Base-by-base conservation (phyloP, 441 rosid species). In the Adansonia gregorii region DNA sequence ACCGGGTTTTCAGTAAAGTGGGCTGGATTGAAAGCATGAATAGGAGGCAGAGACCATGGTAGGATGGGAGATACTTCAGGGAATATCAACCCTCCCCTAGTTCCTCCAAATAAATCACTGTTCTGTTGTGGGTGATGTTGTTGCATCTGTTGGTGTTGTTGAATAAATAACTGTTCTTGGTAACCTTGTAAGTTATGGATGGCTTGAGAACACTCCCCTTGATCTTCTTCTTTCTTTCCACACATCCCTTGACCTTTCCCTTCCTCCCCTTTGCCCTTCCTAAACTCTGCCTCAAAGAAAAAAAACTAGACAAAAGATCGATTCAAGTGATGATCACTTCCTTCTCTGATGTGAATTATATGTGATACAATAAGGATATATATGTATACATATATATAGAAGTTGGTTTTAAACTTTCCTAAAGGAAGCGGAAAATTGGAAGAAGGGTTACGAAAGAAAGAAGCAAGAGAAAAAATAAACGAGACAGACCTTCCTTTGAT, bases 111-210 rank as follows among this genome's bases (percentile, higher is more conserved):
- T 7, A 86, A 75, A 69, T 87, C 92, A 74, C 73, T 67, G 45
- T 9, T 75, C 75, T 87, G 77, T 15, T 61, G 66, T 24, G 24
- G 66, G 39, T 35, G 39, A 35, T 35, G 39, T 6, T 60, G 66
- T 15, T 89, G 92, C 80, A 85, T 82, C 80, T 89, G 92, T 76
- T 89, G 88, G 73, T 66, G 70, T 71, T 83, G 83, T 49, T 77
- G 87, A 65, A 91, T 84, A 78, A 90, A 72, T 27, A 90, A 86
- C 79, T 90, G 90, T 58, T 90, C 91, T 84, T 88, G 97, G 83
- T 87, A 94, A 63, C 83, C 83, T 83, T 91, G 94, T 20, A 89
- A 80, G 88, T 86, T 87, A 74, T 88, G 92, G 77, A 88, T 75
- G 12, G 86, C 83, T 77, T 84, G 91, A 48, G 94, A 91, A 82